Percentiles rank a stretch among this genome's conserved stretches.
Evolutionary conservation across 768 basidiomycete genomes (phyloP).

Genomic region (Amanita exitialis): DNA sequence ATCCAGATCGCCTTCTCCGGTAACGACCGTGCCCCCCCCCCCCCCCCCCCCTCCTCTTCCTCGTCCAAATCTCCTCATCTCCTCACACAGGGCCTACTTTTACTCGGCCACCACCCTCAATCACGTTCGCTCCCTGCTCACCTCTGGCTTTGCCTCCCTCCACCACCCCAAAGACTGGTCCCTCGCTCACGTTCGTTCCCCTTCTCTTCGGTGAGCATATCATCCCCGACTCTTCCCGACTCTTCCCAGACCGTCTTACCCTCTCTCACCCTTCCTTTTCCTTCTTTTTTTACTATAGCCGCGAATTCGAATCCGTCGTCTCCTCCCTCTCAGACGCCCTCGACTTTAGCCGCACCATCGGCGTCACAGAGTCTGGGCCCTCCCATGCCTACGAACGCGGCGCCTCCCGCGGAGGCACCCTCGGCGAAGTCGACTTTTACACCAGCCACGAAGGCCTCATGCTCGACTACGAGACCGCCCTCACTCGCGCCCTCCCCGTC

Average conservation of each 20-base stretch:
- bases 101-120: constrained; percentile 92
- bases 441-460: constrained; percentile 85
- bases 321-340: constrained; percentile 76
- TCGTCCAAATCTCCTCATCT: too few species aligned
- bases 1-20: constrained; percentile 86
- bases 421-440: constrained; percentile 91
- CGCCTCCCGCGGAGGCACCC: constrained; percentile 40
- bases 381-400: too few species aligned
- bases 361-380: too few species aligned
- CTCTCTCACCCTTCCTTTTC: constrained; percentile 1
- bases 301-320: constrained; percentile 30
- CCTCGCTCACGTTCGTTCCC: constrained; percentile 75
- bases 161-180: constrained; percentile 91
- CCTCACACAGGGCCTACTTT: constrained; percentile 73
- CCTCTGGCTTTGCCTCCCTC: constrained; percentile 89
- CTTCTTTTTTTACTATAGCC: constrained; percentile 24
- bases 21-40: constrained; percentile 14
- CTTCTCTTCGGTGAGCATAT: constrained; percentile 51
- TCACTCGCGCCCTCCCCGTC: constrained; percentile 63
- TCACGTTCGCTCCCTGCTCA: constrained; percentile 38
- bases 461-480: constrained; percentile 85
- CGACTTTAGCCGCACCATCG: constrained; percentile 57
- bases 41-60: not conserved
- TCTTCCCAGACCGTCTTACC: not conserved
- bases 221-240: too few species aligned